Conservation (phyloP, 495 filamentous ascomycete genomes). For the Aspergillus sparsus region DNA sequence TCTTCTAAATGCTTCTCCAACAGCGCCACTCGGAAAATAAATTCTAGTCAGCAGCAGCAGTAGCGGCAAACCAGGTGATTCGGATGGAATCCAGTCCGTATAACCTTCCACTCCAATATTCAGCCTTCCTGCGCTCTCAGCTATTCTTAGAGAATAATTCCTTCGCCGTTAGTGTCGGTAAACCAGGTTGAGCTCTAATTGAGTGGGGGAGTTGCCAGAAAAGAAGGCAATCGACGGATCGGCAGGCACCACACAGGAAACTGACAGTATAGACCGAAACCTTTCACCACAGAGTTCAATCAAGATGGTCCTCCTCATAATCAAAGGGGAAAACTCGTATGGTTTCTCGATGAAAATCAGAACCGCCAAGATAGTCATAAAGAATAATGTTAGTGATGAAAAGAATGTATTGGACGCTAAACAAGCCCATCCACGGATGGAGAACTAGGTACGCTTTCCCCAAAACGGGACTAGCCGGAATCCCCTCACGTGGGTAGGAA, state of each 20-base stretch:
- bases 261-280: too few relatives aligned
- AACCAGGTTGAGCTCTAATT: neutral
- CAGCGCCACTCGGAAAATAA: too few relatives aligned
- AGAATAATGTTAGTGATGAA: neutral
- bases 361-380: too few relatives aligned
- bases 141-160: neutral
- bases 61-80: too few relatives aligned
- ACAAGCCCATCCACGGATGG: neutral
- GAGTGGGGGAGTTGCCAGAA: neutral
- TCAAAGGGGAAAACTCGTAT: too few relatives aligned
- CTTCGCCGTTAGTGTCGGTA: neutral
- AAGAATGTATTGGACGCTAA: neutral
- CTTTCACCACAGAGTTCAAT: neutral
- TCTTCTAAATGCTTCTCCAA: too few relatives aligned
- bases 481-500: constrained; percentile 18
- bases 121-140: neutral
- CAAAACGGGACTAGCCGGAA: constrained; percentile 14
- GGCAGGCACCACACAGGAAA: constrained; percentile 11
- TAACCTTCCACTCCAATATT: too few relatives aligned
- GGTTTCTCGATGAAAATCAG: too few relatives aligned
- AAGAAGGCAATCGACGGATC: constrained; percentile 6
- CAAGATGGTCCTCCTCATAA: neutral
- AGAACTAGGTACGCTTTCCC: constrained; percentile 1
- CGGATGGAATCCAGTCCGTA: too few relatives aligned
- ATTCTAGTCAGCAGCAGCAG: too few relatives aligned